These are phyloP conservation scores for Starmerella apicola DNA, from an alignment of 805 yeast species.

Conservation along the genomic window DNA sequence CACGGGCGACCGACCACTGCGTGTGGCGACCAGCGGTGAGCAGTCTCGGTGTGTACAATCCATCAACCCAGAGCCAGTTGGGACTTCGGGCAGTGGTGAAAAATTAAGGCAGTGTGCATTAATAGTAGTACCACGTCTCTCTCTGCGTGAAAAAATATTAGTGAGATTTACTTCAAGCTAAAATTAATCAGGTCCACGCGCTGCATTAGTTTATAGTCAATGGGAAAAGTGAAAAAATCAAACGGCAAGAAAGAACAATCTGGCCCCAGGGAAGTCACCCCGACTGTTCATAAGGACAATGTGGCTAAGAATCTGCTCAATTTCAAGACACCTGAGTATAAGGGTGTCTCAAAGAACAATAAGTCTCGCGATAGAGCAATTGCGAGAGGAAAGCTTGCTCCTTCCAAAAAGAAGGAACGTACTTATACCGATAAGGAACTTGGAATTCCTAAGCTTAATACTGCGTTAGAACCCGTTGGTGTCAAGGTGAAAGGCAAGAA, in stretches of 20 bases:
- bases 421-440: constrained; percentile 64
- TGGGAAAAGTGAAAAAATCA: constrained; percentile 21
- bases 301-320: constrained; percentile 19
- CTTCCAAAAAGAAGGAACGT: constrained; percentile 22
- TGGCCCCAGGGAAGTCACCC: constrained; percentile 20
- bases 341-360: constrained; percentile 21
- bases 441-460: constrained; percentile 66
- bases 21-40: no score
- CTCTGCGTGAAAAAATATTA: no score
- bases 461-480: constrained; percentile 71
- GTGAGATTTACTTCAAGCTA: no score
- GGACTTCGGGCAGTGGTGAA: no score
- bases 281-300: constrained; percentile 21
- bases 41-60: no score
- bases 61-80: no score
- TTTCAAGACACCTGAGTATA: constrained; percentile 19
- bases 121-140: no score
- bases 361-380: constrained; percentile 20
- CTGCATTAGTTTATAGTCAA: no score
- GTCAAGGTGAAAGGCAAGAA: constrained; percentile 74
- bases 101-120: no score
- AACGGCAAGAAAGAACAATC: constrained; percentile 13
- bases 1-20: no score
- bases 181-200: no score
- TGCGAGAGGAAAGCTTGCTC: constrained; percentile 10